A percentile compares a stretch with the other conserved stretches of the same genome.
Evolutionary conservation across 176 grass and related monocot species (phyloP).

Genomic region (Zoysia pacifica): DNA sequence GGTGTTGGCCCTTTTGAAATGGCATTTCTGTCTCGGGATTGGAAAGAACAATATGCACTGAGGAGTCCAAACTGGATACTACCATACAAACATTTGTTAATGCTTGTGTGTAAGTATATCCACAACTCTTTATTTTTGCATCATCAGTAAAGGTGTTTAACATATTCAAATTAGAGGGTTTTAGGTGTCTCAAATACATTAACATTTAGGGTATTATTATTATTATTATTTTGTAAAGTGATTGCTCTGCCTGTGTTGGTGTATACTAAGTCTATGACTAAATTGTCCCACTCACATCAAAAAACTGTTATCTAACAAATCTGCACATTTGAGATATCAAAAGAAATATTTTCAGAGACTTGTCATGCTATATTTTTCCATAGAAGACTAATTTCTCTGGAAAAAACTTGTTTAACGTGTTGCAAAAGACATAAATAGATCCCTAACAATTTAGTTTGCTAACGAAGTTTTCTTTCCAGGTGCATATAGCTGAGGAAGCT

Average conservation of each 20-base stretch:
- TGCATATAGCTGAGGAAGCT: conserved; percentile 71
- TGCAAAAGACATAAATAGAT: not conserved
- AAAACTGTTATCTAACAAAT: not conserved
- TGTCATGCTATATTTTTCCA: not conserved
- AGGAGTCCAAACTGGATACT: conserved; percentile 55
- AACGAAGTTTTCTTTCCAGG: conserved; percentile 49
- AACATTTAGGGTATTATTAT: not conserved
- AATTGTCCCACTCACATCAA: conserved; percentile 5
- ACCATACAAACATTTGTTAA: conserved; percentile 52
- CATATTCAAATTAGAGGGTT: conserved; percentile 4
- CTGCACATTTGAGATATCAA: not conserved
- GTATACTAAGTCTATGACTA: not conserved
- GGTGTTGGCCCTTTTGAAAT: conserved; percentile 43
- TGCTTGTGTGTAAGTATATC: conserved; percentile 60
- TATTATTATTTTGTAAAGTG: not conserved
- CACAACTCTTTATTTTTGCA: conserved; percentile 38
- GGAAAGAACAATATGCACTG: conserved; percentile 17
- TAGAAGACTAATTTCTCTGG: not conserved
- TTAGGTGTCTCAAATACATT: conserved; percentile 14
- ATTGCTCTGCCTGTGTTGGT: not conserved
- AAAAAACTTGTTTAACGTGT: not conserved
- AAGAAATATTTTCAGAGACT: not conserved
- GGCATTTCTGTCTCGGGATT: conserved; percentile 32
- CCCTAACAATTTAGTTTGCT: not conserved
- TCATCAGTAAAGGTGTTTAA: conserved; percentile 20